Percentiles rank a stretch among this genome's conserved stretches.
phyloP scores from a whole-genome alignment of 2,329 filamentous ascomycete species.

The Chaetomiaceae sp. region DNA sequence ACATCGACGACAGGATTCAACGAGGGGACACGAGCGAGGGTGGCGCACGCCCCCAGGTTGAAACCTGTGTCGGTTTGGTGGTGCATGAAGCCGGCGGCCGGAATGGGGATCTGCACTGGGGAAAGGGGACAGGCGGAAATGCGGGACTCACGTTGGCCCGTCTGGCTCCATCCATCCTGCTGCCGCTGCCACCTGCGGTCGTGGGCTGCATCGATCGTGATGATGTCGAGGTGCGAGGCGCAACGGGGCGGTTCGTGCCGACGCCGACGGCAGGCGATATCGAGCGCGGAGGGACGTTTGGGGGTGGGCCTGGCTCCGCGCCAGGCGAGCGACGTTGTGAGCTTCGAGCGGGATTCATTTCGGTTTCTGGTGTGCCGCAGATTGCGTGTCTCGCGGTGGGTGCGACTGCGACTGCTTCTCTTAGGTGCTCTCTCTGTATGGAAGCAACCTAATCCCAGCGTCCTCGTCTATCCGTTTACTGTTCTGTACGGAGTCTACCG shows the following conservation, averaged over 20 bases:
- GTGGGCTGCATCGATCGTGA: constrained; percentile 49
- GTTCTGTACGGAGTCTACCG: too few relatives aligned
- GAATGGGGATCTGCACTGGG: constrained; percentile 21
- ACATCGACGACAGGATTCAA: background rate
- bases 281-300: constrained; percentile 50
- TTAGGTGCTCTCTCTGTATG: too few relatives aligned
- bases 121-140: constrained; percentile 17
- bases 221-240: constrained; percentile 59
- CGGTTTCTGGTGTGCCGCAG: background rate
- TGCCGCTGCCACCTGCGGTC: constrained; percentile 28
- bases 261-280: constrained; percentile 53
- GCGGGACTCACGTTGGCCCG: constrained; percentile 54
- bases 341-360: constrained; percentile 32
- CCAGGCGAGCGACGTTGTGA: constrained; percentile 59
- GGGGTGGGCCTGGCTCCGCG: constrained; percentile 54
- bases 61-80: constrained; percentile 5
- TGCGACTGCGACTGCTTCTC: too few relatives aligned
- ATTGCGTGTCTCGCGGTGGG: background rate
- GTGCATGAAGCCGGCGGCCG: constrained; percentile 19
- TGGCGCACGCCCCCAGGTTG: background rate
- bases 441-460: too few relatives aligned
- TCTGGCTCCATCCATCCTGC: constrained; percentile 41
- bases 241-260: constrained; percentile 39
- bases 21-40: background rate
- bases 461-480: too few relatives aligned